These are phyloP conservation scores for Xylariaceae sp. DNA, from an alignment of 2,329 filamentous ascomycete genomes.

Conservation along the genomic window DNA sequence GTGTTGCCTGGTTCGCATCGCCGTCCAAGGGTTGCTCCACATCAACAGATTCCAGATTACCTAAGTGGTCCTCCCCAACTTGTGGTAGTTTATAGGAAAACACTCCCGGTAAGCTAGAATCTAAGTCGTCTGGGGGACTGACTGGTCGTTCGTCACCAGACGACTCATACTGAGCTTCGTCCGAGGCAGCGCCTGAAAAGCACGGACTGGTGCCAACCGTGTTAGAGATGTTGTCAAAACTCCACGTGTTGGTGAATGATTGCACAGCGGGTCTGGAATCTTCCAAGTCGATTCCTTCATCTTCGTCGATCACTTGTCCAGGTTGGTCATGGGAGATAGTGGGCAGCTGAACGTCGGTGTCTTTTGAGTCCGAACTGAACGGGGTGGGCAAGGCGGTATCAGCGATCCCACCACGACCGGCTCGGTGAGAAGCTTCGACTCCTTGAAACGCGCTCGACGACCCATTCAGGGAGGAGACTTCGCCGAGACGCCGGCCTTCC, in stretches of 20 bases:
- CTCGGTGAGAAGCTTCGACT: conserved; percentile 70
- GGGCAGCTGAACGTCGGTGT: conserved; percentile 23
- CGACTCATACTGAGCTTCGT: conserved; percentile 36
- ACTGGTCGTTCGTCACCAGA: conserved; percentile 32
- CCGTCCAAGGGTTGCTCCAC: conserved; percentile 10
- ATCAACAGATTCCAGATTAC: conserved; percentile 17
- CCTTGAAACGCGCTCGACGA: conserved; percentile 81
- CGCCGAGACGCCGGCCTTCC: conserved; percentile 84
- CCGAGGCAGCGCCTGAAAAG: conserved; percentile 32
- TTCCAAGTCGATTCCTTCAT: conserved; percentile 43
- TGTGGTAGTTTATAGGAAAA: conserved; percentile 28
- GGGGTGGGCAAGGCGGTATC: conserved; percentile 15
- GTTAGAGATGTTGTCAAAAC: conserved; percentile 38
- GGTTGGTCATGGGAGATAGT: conserved; percentile 31
- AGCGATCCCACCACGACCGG: conserved; percentile 51
- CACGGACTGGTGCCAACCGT: conserved; percentile 29
- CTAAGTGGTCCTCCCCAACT: conserved; percentile 18
- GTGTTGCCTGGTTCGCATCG: conserved; percentile 24
- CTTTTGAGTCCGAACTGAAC: conserved; percentile 13
- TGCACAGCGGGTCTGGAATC: conserved; percentile 25
- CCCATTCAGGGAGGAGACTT: conserved; percentile 77
- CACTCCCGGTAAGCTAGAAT: conserved; percentile 28
- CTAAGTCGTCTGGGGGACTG: conserved; percentile 27
- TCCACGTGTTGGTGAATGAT: conserved; percentile 39
- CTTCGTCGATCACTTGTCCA: conserved; percentile 41